Base-by-base conservation (phyloP, 1,284 basidiomycete species). In the Anthracocystis panici-leucophaei region DNA sequence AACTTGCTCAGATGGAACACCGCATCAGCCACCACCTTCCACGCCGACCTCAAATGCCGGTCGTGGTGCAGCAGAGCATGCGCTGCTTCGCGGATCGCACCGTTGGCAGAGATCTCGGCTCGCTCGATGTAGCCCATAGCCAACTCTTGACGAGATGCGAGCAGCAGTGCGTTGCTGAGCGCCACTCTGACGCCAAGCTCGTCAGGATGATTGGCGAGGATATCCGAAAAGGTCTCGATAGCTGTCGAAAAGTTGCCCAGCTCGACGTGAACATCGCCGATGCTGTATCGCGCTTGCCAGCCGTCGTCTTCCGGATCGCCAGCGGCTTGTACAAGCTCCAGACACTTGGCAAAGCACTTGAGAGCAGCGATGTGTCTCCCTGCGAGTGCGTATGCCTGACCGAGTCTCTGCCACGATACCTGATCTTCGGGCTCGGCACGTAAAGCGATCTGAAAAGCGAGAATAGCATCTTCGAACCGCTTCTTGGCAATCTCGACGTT, bases 361-460 rank as follows among this genome's bases (percentile, higher is more conserved):
- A 97, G 87, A 1, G 94, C 93, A 3, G 97, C 96, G 12, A 91
- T 91, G 75, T 95, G 92, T 33, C 93, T 90, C 8, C 96, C 95
- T 14, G 93, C 92, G 79, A 90, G 91, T 69, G 90, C 90, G 78
- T 99, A 99, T 0, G 94, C 92, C 84, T 97, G 94, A 5, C 96
- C 96, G 0, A 99, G 89, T 61, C 93, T 90, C 20, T 95, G 88
- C 96, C 95, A 98, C 25, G 91, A 90, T 29, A 91, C 85, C 10
- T 90, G 88, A 83, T 98, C 94, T 4, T 91, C 89, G 0, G 91
- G 89, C 25, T 93, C 90, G 11, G 92, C 92, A 8, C 95, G 90
- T 4, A 99, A 88, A 0, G 94, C 92, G 20, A 95, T 89, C 82
- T 99, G 96, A 78, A 96, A 92, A 0, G 93, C 91, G 71, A 91